Evolutionary conservation across 306 rosid species (phyloP).

Genomic region (Cotoneaster glaucophyllus): DNA sequence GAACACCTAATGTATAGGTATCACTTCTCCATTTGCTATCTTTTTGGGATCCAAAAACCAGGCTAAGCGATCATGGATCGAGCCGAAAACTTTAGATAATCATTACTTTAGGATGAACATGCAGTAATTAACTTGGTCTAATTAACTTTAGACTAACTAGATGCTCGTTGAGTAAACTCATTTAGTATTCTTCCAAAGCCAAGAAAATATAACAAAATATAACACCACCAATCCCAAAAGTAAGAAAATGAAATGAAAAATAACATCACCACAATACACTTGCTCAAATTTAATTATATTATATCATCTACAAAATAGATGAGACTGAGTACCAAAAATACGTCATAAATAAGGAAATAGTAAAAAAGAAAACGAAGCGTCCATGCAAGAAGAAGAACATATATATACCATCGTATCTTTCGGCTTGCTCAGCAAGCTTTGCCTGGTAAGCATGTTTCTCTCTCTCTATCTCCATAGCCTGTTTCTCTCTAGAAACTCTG

Average conservation of each 20-base stretch:
- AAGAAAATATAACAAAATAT: neutral
- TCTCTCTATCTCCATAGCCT: constrained; percentile 30
- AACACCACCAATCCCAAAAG: too few species aligned
- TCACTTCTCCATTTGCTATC: neutral
- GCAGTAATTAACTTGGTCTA: neutral
- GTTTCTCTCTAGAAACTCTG: neutral
- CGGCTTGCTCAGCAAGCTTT: constrained; percentile 42
- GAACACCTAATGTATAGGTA: neutral
- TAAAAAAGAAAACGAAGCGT: neutral
- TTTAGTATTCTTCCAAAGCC: neutral
- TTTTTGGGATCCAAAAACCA: neutral
- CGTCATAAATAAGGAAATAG: neutral
- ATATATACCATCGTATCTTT: constrained; percentile 34
- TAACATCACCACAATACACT: too few species aligned
- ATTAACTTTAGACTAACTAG: neutral
- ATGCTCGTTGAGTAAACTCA: neutral
- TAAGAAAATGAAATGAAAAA: neutral
- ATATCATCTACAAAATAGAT: neutral
- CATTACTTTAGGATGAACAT: neutral
- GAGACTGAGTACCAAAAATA: neutral
- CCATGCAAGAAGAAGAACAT: neutral
- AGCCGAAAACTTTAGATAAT: too few species aligned
- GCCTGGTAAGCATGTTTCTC: constrained; percentile 34
- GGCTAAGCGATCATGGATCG: neutral
- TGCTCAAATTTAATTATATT: too few species aligned